A percentile compares a stretch with the other conserved stretches of the same genome.
phyloP scores from a whole-genome alignment of 169 alveolate genomes.

The Cryptosporidium ryanae region DNA sequence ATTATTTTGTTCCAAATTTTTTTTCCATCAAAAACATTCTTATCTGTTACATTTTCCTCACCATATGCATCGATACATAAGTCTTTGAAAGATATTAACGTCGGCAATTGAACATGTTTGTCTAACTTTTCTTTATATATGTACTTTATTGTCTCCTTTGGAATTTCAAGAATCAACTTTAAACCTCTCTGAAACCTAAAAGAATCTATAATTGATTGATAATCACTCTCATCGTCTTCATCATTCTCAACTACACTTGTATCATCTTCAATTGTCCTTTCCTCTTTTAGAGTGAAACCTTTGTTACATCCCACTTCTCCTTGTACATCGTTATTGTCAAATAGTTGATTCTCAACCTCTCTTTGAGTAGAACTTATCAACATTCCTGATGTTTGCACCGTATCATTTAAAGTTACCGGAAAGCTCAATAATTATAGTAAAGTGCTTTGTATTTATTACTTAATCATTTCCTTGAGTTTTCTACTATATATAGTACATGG shows the following conservation, averaged over 20 bases:
- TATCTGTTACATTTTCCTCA: constrained; percentile 38
- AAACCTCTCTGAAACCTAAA: constrained; percentile 58
- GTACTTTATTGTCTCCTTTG: constrained; percentile 58
- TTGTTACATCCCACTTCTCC: background rate
- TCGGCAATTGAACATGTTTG: constrained; percentile 59
- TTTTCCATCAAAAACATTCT: background rate
- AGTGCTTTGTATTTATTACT: too few species aligned
- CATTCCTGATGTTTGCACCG: too few species aligned
- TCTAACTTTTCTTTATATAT: constrained; percentile 34
- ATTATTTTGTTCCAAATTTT: constrained; percentile 46
- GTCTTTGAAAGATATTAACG: constrained; percentile 50
- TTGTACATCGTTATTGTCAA: background rate
- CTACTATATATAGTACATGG: too few species aligned
- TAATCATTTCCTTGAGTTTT: too few species aligned
- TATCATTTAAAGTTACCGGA: too few species aligned
- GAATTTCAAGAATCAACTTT: constrained; percentile 29
- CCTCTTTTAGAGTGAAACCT: constrained; percentile 11
- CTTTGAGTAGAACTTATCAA: too few species aligned
- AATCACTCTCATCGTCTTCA: constrained; percentile 21
- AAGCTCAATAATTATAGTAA: too few species aligned
- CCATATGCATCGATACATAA: constrained; percentile 55
- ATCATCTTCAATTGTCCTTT: constrained; percentile 22
- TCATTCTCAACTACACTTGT: constrained; percentile 54
- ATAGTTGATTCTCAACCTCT: too few species aligned
- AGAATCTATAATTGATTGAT: constrained; percentile 40